Conservation (phyloP, 371 early-diverging fungal genomes). For the Aphelidium insulamus region DNA sequence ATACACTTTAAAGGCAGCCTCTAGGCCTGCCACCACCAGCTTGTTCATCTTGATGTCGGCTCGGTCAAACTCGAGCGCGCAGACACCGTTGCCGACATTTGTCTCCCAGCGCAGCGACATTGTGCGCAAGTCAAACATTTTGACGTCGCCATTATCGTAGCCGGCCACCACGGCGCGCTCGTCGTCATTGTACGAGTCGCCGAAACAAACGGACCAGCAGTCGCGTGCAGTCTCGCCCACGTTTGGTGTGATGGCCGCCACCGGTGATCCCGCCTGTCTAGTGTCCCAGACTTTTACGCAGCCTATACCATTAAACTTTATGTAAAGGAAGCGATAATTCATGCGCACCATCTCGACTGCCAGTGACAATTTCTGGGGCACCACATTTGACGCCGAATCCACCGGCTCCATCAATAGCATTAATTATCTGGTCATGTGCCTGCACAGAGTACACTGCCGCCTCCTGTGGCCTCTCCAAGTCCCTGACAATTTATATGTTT, state of each 20-base stretch:
- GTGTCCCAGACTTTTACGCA: slow-evolving; percentile 58
- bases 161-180: slow-evolving; percentile 36
- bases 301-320: slow-evolving; percentile 9
- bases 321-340: neutral
- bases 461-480: slow-evolving; percentile 37
- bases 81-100: slow-evolving; percentile 47
- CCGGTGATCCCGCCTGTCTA: slow-evolving; percentile 34
- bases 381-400: slow-evolving; percentile 17
- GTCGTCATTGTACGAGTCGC: slow-evolving; percentile 25
- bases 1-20: slow-evolving; percentile 12
- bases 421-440: slow-evolving; percentile 51
- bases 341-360: slow-evolving; percentile 37
- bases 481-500: slow-evolving; percentile 14
- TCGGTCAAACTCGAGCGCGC: slow-evolving; percentile 34
- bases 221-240: slow-evolving; percentile 22
- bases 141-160: slow-evolving; percentile 57
- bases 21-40: slow-evolving; percentile 22
- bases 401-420: slow-evolving; percentile 43
- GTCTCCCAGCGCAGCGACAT: slow-evolving; percentile 40
- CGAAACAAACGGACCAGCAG: slow-evolving; percentile 55
- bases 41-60: slow-evolving; percentile 26
- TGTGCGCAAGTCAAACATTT: slow-evolving; percentile 38
- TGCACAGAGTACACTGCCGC: slow-evolving; percentile 27
- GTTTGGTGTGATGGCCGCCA: slow-evolving; percentile 32
- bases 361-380: slow-evolving; percentile 47